phyloP scores from a whole-genome alignment of 495 filamentous ascomycete species.

The Staphylotrichum longicolle region DNA sequence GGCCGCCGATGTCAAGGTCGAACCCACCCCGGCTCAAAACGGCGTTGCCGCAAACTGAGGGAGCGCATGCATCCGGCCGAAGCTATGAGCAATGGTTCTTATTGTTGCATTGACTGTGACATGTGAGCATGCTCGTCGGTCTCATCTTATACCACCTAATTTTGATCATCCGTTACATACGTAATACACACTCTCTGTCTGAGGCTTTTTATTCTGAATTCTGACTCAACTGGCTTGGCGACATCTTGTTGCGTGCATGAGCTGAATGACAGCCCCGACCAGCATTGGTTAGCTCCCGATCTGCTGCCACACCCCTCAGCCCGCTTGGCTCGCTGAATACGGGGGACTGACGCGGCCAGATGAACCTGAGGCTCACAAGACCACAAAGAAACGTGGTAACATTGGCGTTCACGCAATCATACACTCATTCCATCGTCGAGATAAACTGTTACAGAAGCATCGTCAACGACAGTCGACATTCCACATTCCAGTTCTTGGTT shows the following conservation, averaged over 20 bases:
- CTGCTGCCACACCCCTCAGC: not conserved
- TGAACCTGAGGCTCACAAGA: not conserved
- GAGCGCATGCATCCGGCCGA: no score
- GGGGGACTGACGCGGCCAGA: constrained; percentile 2
- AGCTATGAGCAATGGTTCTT: no score
- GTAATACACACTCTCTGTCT: not conserved
- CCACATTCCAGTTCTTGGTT: no score
- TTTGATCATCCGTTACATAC: not conserved
- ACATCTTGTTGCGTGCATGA: not conserved
- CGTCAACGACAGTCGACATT: no score
- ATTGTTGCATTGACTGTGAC: not conserved
- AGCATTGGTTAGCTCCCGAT: not conserved
- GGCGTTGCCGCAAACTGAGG: constrained; percentile 2
- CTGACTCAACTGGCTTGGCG: not conserved
- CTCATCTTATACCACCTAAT: no score
- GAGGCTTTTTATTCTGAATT: no score
- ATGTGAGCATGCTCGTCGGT: not conserved
- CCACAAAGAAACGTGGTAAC: not conserved
- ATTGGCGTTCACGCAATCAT: not conserved
- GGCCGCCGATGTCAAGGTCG: constrained; percentile 15
- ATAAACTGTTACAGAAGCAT: not conserved
- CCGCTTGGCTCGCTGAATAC: constrained; percentile 2
- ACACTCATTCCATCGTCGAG: no score
- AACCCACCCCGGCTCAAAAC: constrained; percentile 7
- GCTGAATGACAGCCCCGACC: not conserved